Conservation (phyloP, 768 basidiomycete genomes). For the Hygrophorus pudorinus region DNA sequence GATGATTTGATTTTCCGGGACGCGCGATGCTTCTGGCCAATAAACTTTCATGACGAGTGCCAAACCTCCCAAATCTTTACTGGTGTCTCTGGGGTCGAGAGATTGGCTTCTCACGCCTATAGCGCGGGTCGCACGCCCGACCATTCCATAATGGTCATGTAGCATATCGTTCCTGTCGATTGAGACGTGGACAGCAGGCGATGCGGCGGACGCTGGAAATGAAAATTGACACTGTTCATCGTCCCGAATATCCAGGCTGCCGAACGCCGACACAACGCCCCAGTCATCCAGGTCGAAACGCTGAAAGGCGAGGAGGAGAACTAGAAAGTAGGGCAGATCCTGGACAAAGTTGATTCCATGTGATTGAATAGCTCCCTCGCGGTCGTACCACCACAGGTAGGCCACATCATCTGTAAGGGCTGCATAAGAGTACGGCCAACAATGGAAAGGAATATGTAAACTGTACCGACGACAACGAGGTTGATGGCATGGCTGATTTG, state of each 20-base stretch:
- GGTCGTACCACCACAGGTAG: constrained; percentile 19
- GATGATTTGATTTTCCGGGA: constrained; percentile 5
- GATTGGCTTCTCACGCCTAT: not conserved
- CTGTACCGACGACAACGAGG: constrained; percentile 5
- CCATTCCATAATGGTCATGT: not conserved
- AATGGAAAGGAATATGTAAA: no score
- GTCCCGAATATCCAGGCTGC: not conserved
- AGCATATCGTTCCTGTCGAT: not conserved
- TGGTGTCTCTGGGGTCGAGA: not conserved
- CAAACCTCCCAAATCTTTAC: not conserved
- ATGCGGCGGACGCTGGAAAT: not conserved
- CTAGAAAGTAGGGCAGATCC: constrained; percentile 16
- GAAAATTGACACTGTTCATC: not conserved
- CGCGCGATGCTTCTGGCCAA: constrained; percentile 9
- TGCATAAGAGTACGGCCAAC: no score
- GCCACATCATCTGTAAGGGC: constrained; percentile 11
- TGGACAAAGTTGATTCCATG: constrained; percentile 16
- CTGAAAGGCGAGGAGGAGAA: constrained; percentile 18
- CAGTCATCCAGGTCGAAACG: constrained; percentile 15
- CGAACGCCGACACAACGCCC: constrained; percentile 11
- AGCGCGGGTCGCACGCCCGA: not conserved
- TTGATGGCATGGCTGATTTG: constrained; percentile 6
- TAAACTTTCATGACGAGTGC: constrained; percentile 7
- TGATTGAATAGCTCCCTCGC: constrained; percentile 16
- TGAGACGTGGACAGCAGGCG: not conserved